Base-by-base conservation (phyloP, 1,284 basidiomycete species). In the Pascua sp. region DNA sequence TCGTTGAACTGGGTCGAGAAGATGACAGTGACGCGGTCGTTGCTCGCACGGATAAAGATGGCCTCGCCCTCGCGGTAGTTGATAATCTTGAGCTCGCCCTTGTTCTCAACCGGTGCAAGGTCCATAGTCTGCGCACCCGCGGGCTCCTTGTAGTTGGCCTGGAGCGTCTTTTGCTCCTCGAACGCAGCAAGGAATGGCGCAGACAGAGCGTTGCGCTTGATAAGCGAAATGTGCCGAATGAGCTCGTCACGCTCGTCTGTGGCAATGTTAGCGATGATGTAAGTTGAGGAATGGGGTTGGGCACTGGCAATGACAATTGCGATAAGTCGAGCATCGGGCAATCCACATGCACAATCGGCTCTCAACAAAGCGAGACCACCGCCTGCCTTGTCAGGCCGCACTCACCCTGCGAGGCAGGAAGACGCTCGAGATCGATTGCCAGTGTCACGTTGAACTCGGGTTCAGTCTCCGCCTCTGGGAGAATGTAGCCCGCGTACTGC, bases 1-100 rank as follows among this genome's bases (percentile, higher is more conserved):
- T 98, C 96, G 68, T 89, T 85, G 81, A 99, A 99, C 47, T 93
- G 84, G 11, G 96, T 99, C 5, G 90, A 93, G 79, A 99, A 98
- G 69, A 98, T 91, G 57, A 98, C 91, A 0, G 96, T 98, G 51
- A 99, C 95, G 60, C 96, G 88, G 81, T 99, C 96, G 51, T 86
- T 84, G 46, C 88, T 86, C 5, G 96, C 92, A 69, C 91, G 90
- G 44, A 99, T 84, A 76, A 94, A 98, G 76, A 98, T 96, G 9
- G 91, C 93, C 77, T 99, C 96, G 68, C 96, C 91, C 76, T 90
- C 94, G 63, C 93, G 86, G 78, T 98, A 98, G 77, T 94, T 89
- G 65, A 99, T 84, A 59, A 87, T 81, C 89, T 97, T 96, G 59
- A 98, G 79, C 43, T 95, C 88, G 47, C 90, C 89, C 60, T 85